Evolutionary conservation across 2,329 filamentous ascomycete species (phyloP), one percentile per base, ranked within the genome.

Genomic region (Hypoxylon sp.): DNA sequence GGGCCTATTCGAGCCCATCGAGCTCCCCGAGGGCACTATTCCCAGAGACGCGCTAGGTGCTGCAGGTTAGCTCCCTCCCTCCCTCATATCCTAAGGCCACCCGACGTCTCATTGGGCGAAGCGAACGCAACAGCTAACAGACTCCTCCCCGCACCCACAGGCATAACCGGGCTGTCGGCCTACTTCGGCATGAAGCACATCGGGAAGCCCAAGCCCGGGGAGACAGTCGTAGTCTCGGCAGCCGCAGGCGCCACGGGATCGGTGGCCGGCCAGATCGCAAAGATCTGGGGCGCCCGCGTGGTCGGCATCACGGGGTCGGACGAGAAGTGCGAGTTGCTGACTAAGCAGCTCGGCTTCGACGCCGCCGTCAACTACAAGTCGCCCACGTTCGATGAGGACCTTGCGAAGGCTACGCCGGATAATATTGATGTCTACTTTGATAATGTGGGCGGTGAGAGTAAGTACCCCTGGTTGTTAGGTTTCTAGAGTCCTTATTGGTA

Each of bases 171-270:
- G 2, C 74, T 94, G 69, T 95, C 92, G 0, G 92, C 92, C 1
- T 95, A 93, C 81, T 92, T 92, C 70, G 92, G 92, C 20, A 88
- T 95, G 77, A 79, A 88, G 31, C 86, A 91, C 61, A 87, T 95
- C 50, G 92, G 88, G 2, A 82, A 91, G 61, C 88, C 91, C 44
- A 89, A 90, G 78, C 79, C 86, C 2, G 91, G 91, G 3, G 91
- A 95, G 71, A 89, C 91, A 3, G 92, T 95, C 1, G 91, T 95
- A 6, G 90, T 95, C 0, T 92, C 89, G 7, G 92, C 91, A 6
- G 92, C 92, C 1, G 92, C 92, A 0, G 92, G 92, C 1, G 92
- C 92, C 0, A 95, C 92, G 0, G 92, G 92, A 1, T 91, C 87
- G 75, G 88, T 95, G 1, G 92, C 89, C 0, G 92, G 91, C 0